Evolutionary conservation across 345 rosid species (phyloP).

Genomic region (Reutealis trisperma): DNA sequence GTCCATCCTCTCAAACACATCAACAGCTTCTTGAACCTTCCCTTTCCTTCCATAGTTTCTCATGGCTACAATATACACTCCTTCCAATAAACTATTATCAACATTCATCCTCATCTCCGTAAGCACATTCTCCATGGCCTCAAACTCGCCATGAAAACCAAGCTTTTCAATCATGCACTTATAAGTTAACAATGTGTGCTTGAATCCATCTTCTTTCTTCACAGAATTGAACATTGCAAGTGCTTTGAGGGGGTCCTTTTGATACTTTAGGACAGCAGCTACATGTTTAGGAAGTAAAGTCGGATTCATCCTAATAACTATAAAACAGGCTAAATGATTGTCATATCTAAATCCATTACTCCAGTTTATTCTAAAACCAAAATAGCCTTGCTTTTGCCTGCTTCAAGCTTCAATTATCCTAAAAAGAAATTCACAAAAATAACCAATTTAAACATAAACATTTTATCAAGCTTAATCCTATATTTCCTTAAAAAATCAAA

Average conservation of each 20-base stretch:
- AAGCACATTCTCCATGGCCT: conserved; percentile 68
- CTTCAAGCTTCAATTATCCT: conserved; percentile 25
- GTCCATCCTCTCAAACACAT: conserved; percentile 93
- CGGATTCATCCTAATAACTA: conserved; percentile 48
- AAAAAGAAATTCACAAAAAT: conserved; percentile 12
- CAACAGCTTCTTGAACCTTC: conserved; percentile 79
- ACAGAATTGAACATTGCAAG: conserved; percentile 73
- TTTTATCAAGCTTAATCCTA: neutral
- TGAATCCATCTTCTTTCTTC: conserved; percentile 61
- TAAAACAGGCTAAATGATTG: neutral
- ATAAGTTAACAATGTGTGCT: conserved; percentile 73
- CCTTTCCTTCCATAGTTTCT: conserved; percentile 72
- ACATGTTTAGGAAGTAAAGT: conserved; percentile 79
- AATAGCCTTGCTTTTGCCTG: neutral
- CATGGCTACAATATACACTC: conserved; percentile 68
- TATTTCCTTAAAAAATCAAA: neutral
- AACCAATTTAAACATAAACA: conserved; percentile 4
- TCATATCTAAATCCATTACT: conserved; percentile 20
- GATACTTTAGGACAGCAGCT: conserved; percentile 67
- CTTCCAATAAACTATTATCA: conserved; percentile 61
- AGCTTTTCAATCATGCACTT: conserved; percentile 72
- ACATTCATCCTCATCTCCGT: conserved; percentile 55
- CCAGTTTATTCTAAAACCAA: neutral
- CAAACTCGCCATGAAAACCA: conserved; percentile 71
- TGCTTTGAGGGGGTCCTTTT: conserved; percentile 68